Base-by-base conservation (phyloP, 1,284 basidiomycete species). In the Leccinum fallax region DNA sequence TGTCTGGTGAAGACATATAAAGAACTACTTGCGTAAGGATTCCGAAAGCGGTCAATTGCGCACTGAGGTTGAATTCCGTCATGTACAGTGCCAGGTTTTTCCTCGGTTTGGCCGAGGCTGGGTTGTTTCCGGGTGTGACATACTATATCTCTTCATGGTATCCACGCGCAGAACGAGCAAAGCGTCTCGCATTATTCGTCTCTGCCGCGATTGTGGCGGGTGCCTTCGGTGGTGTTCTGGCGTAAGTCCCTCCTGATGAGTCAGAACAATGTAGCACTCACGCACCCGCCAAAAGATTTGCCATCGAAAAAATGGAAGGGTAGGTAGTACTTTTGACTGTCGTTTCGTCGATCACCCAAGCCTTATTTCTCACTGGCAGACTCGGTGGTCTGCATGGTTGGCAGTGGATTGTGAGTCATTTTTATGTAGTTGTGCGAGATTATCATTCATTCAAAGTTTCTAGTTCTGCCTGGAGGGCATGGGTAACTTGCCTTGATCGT, bases 321-420 rank as follows among this genome's bases (percentile, higher is more conserved):
- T 67, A 48, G 2, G 66, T 7, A 28, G 15, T 3, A 5, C 0
- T 36, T 32, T 28, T 9, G 4, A 49, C 24, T 48, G 28, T 26
- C 4, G 19, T 24, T 46, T 24, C 28, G 32, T 55, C 53, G 40
- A 15, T 46, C n/a, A 3, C 26, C 16, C 21, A 24, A 36, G 1
- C 21, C 38, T 48, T 40, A 9, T 24, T 51, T 54, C 59, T 16
- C 9, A 48, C 6, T 48, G 28, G 34, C 36, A 67, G 66, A 4
- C 26, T 85, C 61, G 77, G 71, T 8, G 76, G 77, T 28, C 67
- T 78, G 19, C 77, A 67, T 60, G 77, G 76, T 10, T 78, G 78
- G 79, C 76, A 78, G 48, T 83, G 81, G 81, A 81, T 83, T 55
- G 81, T 83, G 62, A 76, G 81, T 70, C 6, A 7, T 9, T 16